phyloP scores from a whole-genome alignment of 805 yeast species.

The Candida tallmaniae region DNA sequence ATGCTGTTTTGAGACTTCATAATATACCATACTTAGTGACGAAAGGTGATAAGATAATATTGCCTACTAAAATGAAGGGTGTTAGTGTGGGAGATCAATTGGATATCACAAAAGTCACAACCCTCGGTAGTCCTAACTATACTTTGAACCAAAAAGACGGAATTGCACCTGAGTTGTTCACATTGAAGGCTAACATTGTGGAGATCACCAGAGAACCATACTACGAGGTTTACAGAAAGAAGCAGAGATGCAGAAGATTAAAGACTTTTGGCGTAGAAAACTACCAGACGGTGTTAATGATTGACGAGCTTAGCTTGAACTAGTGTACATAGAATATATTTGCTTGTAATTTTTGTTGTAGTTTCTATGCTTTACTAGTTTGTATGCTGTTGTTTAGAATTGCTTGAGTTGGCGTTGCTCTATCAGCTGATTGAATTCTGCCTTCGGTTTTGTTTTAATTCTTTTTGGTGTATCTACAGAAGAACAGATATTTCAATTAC shows the following conservation, averaged over 20 bases:
- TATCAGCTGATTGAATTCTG: too few species aligned
- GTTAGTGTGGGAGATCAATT: conserved; percentile 84
- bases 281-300: conserved; percentile 70
- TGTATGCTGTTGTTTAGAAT: too few species aligned
- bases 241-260: conserved; percentile 74
- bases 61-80: conserved; percentile 74
- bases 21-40: conserved; percentile 85
- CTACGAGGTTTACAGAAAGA: conserved; percentile 51
- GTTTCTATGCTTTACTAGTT: too few species aligned
- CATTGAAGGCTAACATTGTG: conserved; percentile 71
- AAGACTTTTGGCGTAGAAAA: conserved; percentile 72
- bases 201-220: conserved; percentile 82
- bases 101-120: conserved; percentile 66
- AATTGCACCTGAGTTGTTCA: conserved; percentile 33
- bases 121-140: conserved; percentile 81
- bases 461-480: too few species aligned
- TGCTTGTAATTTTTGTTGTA: too few species aligned
- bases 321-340: conserved; percentile 4
- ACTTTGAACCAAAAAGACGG: conserved; percentile 33
- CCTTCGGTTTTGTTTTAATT: too few species aligned
- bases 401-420: too few species aligned
- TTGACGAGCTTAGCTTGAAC: conserved; percentile 59
- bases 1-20: conserved; percentile 79
- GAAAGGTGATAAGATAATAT: conserved; percentile 76
- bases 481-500: too few species aligned